Evolutionary conservation across 495 filamentous ascomycete genomes (phyloP).

Genomic region (Usnea hakonensis): DNA sequence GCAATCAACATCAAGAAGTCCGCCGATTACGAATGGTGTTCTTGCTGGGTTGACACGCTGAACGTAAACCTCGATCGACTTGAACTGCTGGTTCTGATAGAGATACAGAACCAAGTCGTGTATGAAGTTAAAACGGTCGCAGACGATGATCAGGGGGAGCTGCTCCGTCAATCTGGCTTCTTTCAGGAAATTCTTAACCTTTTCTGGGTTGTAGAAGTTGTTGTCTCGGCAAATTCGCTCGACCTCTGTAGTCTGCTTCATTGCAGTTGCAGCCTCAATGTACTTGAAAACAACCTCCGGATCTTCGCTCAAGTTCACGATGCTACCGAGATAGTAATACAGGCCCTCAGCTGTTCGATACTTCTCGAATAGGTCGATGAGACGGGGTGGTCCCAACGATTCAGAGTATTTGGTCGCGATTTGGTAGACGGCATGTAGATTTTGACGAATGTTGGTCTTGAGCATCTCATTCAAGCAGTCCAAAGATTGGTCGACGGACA

Average conservation of each 20-base stretch:
- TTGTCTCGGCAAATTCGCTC: constrained; percentile 96
- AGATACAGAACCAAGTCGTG: constrained; percentile 96
- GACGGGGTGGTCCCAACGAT: constrained; percentile 75
- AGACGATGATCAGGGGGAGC: constrained; percentile 95
- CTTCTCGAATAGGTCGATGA: constrained; percentile 94
- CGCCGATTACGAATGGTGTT: constrained; percentile 90
- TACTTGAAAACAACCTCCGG: constrained; percentile 98
- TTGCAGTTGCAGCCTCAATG: constrained; percentile 90
- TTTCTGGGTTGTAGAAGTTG: constrained; percentile 89
- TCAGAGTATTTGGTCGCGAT: constrained; percentile 97
- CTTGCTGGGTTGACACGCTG: constrained; percentile 94
- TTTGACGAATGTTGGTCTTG: constrained; percentile 90
- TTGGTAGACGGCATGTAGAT: constrained; percentile 87
- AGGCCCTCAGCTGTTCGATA: constrained; percentile 94
- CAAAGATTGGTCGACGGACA: constrained; percentile 89
- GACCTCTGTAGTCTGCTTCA: constrained; percentile 87
- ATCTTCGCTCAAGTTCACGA: constrained; percentile 95
- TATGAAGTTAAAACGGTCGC: constrained; percentile 96
- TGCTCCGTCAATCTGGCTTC: constrained; percentile 89
- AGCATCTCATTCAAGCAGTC: constrained; percentile 97
- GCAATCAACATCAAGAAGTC: constrained; percentile 93
- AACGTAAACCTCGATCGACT: constrained; percentile 99
- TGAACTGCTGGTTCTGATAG: constrained; percentile 99
- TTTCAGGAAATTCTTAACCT: constrained; percentile 99
- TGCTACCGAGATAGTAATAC: constrained; percentile 95